These are phyloP conservation scores for Darksidea phi DNA, from an alignment of 495 filamentous ascomycete genomes.

Conservation along the genomic window DNA sequence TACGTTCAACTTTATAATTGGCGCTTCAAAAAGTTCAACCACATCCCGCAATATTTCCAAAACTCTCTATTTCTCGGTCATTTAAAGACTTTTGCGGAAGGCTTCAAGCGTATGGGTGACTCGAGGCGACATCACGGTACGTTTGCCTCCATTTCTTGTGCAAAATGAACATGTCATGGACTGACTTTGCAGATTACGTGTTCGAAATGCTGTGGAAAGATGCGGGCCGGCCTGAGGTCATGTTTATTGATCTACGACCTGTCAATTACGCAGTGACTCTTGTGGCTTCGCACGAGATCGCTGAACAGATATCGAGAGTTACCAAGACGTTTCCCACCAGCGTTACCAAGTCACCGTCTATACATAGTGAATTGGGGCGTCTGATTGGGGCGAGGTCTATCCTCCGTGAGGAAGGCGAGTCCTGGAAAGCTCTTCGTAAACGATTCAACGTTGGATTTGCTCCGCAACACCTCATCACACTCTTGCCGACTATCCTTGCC, in stretches of 20 bases:
- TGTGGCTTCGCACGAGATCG: conserved; percentile 19
- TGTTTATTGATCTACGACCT: conserved; percentile 41
- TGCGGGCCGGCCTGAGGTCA: conserved; percentile 6
- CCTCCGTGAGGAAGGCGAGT: conserved; percentile 34
- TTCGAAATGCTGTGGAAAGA: conserved; percentile 16
- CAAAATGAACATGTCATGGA: not conserved
- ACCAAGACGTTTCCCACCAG: conserved; percentile 48
- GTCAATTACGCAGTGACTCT: conserved; percentile 37
- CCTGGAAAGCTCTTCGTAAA: conserved; percentile 31
- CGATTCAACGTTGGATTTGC: conserved; percentile 36
- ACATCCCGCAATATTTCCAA: conserved; percentile 12
- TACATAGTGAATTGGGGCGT: conserved; percentile 28
- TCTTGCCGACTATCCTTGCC: conserved; percentile 28
- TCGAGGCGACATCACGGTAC: conserved; percentile 14
- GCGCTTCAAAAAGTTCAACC: conserved; percentile 27
- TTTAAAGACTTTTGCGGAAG: conserved; percentile 6
- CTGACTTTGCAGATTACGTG: conserved; percentile 28
- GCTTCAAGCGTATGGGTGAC: conserved; percentile 20
- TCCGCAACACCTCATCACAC: conserved; percentile 30
- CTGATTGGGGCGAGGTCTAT: conserved; percentile 47
- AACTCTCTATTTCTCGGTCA: too few relatives aligned
- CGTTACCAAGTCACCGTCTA: conserved; percentile 46
- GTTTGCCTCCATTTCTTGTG: not conserved
- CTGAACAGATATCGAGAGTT: conserved; percentile 39
- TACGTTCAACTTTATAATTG: conserved; percentile 1